Evolutionary conservation across 2,329 filamentous ascomycete genomes (phyloP).

Genomic region (Cordyceps fumosorosea): DNA sequence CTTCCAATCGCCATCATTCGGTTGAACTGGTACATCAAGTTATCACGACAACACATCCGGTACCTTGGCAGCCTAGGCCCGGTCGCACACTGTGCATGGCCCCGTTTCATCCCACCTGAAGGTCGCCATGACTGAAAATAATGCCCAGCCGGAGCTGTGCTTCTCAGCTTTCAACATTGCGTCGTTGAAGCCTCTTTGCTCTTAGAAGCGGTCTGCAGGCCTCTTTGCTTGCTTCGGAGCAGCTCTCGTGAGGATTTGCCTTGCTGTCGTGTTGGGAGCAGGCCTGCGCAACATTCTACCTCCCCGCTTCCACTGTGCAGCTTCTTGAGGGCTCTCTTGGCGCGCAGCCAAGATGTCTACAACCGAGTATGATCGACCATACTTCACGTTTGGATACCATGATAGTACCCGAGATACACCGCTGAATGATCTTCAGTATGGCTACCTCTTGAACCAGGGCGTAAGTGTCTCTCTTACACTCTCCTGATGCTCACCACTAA

Average conservation of each 20-base stretch:
- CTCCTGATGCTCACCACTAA: conserved; percentile 15
- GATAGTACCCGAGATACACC: conserved; percentile 56
- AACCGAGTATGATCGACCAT: conserved; percentile 26
- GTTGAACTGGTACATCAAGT: neutral
- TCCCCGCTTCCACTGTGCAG: neutral
- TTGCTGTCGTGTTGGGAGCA: neutral
- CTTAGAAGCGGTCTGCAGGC: neutral
- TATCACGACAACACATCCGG: neutral
- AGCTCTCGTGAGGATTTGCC: neutral
- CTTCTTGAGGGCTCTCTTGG: conserved; percentile 17
- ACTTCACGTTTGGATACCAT: conserved; percentile 71
- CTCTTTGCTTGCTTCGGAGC: neutral
- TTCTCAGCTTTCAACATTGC: neutral
- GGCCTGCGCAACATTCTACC: neutral
- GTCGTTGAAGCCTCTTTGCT: neutral
- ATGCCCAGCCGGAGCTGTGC: neutral
- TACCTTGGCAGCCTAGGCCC: neutral
- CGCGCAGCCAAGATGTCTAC: neutral
- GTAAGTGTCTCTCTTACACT: conserved; percentile 40
- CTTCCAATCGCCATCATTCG: neutral
- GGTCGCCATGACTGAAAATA: conserved; percentile 3
- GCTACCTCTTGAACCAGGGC: conserved; percentile 60
- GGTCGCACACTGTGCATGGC: conserved; percentile 11
- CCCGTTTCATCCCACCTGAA: conserved; percentile 11
- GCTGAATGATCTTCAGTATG: conserved; percentile 58